Evolutionary conservation across 2,329 filamentous ascomycete species (phyloP).

Genomic region (Aureobasidium sp.): DNA sequence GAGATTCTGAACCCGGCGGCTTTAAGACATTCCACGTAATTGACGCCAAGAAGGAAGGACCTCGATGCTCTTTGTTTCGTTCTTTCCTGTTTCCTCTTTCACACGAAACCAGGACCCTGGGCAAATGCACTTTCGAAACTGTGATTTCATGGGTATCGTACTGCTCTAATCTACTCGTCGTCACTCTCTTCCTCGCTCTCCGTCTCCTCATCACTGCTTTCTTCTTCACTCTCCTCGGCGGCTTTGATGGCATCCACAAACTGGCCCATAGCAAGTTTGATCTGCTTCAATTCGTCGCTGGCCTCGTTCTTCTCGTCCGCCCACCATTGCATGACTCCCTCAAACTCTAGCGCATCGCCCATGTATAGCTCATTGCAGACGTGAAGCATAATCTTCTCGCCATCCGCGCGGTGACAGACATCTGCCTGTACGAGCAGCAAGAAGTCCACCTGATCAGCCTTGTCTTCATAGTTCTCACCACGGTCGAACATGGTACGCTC

Average conservation of each 20-base stretch:
- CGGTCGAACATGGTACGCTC: slow-evolving; percentile 52
- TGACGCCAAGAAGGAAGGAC: neutral
- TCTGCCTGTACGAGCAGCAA: slow-evolving; percentile 74
- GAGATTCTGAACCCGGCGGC: neutral
- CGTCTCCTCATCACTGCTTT: slow-evolving; percentile 53
- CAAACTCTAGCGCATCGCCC: slow-evolving; percentile 77
- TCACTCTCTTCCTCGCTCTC: slow-evolving; percentile 29
- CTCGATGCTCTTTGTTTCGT: neutral
- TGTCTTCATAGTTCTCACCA: slow-evolving; percentile 33
- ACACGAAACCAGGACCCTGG: neutral
- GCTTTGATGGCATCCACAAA: slow-evolving; percentile 63
- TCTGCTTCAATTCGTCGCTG: slow-evolving; percentile 57
- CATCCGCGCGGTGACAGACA: slow-evolving; percentile 55
- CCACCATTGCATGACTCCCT: slow-evolving; percentile 87
- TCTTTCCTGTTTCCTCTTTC: neutral
- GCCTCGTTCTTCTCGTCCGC: slow-evolving; percentile 59
- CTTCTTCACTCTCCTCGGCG: slow-evolving; percentile 63
- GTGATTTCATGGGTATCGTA: slow-evolving; percentile 13
- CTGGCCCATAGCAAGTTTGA: slow-evolving; percentile 64
- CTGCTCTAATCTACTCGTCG: slow-evolving; percentile 14
- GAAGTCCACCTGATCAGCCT: slow-evolving; percentile 74
- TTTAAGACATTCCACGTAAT: slow-evolving; percentile 5
- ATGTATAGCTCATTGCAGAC: slow-evolving; percentile 78
- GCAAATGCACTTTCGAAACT: neutral
- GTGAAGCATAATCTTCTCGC: slow-evolving; percentile 62